phyloP scores from a whole-genome alignment of 495 filamentous ascomycete species.

The Aspergillus egyptiacus region DNA sequence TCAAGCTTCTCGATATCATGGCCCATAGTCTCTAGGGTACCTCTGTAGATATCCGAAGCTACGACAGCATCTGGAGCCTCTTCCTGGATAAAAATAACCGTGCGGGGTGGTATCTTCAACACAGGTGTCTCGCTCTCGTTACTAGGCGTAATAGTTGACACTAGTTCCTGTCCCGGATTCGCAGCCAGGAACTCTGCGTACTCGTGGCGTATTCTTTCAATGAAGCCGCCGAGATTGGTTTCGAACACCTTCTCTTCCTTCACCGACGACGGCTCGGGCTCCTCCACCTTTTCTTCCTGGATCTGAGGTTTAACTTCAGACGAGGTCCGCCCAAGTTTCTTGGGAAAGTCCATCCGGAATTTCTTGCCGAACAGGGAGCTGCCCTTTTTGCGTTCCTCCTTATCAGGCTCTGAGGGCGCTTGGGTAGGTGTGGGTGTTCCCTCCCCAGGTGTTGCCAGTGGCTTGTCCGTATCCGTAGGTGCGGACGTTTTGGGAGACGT shows the following conservation, averaged over 20 bases:
- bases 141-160: slow-evolving; percentile 68
- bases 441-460: slow-evolving; percentile 39
- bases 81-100: slow-evolving; percentile 90
- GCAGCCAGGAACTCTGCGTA: slow-evolving; percentile 67
- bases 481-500: slow-evolving; percentile 35
- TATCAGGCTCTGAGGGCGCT: slow-evolving; percentile 61
- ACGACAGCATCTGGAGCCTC: slow-evolving; percentile 83
- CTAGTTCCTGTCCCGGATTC: slow-evolving; percentile 48
- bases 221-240: slow-evolving; percentile 71
- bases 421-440: slow-evolving; percentile 42
- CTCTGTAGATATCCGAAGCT: slow-evolving; percentile 85
- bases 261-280: slow-evolving; percentile 59
- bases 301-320: slow-evolving; percentile 69
- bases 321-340: slow-evolving; percentile 75
- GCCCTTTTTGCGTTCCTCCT: slow-evolving; percentile 64
- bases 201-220: slow-evolving; percentile 69
- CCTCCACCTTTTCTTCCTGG: slow-evolving; percentile 74
- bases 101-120: slow-evolving; percentile 69
- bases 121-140: slow-evolving; percentile 78
- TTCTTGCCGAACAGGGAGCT: slow-evolving; percentile 76
- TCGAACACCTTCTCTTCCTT: slow-evolving; percentile 75
- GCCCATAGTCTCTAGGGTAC: slow-evolving; percentile 71
- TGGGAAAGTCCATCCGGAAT: slow-evolving; percentile 80
- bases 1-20: slow-evolving; percentile 78
- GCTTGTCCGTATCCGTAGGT: slow-evolving; percentile 28